Conservation (phyloP, 1,284 basidiomycete genomes). For the Cryptococcus maquisensis region DNA sequence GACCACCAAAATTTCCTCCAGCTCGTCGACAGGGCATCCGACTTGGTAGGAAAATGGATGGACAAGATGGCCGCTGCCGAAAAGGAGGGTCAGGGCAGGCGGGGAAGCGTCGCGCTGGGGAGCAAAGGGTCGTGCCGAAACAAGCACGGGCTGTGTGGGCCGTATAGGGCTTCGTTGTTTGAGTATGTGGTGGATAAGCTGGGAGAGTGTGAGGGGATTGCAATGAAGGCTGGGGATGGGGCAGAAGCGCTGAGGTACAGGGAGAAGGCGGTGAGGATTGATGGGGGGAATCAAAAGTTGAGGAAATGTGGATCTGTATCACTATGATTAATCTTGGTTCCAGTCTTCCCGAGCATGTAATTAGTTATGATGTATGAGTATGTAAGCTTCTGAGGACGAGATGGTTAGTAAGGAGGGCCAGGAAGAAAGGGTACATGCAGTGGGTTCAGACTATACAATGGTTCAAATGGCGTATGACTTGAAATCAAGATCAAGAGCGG, state of each 20-base stretch:
- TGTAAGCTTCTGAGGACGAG: too few species aligned
- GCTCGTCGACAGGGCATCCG: not conserved
- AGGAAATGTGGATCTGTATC: not conserved
- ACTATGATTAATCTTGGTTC: not conserved
- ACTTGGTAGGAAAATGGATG: not conserved
- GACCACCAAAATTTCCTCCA: not conserved
- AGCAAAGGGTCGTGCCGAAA: not conserved
- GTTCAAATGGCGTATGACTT: not conserved
- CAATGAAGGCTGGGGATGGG: not conserved
- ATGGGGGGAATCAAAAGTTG: not conserved
- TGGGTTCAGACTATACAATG: not conserved
- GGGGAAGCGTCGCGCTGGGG: not conserved
- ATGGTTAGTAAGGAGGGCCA: too few species aligned
- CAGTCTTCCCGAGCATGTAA: not conserved
- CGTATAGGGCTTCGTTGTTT: constrained; percentile 3
- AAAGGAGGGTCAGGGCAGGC: not conserved
- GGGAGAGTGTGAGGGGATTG: not conserved
- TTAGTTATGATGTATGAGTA: not conserved
- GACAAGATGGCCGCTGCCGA: not conserved
- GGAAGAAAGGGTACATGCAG: not conserved
- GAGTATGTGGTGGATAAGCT: constrained; percentile 1
- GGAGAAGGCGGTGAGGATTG: constrained; percentile 1
- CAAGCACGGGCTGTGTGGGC: constrained; percentile 8
- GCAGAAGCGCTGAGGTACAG: constrained; percentile 5
- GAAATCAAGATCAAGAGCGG: not conserved